Evolutionary conservation across 2,329 filamentous ascomycete species (phyloP).

Genomic region (Plectosphaerella plurivora): DNA sequence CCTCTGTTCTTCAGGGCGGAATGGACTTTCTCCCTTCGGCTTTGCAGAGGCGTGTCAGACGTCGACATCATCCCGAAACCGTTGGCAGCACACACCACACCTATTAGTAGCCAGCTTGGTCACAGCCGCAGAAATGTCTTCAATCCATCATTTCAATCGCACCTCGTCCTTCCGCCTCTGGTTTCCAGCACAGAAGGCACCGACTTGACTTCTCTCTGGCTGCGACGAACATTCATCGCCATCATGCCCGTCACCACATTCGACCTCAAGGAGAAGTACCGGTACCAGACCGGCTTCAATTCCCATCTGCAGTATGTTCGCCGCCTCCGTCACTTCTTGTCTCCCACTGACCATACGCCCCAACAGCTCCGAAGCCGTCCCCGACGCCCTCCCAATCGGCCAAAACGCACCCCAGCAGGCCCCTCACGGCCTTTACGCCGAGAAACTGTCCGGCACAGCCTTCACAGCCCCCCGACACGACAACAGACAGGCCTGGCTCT

Average conservation of each 20-base stretch:
- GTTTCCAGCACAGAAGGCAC: background rate
- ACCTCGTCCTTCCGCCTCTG: background rate
- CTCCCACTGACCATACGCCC: background rate
- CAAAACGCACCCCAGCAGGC: constrained; percentile 81
- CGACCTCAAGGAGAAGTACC: constrained; percentile 54
- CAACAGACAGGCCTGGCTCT: constrained; percentile 70
- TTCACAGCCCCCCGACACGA: constrained; percentile 67
- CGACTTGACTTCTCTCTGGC: background rate
- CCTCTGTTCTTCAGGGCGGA: background rate
- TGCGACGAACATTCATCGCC: background rate
- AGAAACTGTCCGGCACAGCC: constrained; percentile 70
- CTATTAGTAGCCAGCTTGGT: background rate
- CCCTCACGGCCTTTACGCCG: constrained; percentile 73
- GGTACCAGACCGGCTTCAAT: constrained; percentile 75
- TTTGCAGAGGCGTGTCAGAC: background rate
- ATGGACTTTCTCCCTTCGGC: background rate
- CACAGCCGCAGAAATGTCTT: background rate
- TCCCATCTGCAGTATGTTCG: constrained; percentile 68
- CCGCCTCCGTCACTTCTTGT: background rate
- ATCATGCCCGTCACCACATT: constrained; percentile 49
- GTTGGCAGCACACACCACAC: background rate
- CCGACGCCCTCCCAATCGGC: constrained; percentile 68
- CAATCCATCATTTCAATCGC: background rate
- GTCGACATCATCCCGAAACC: background rate
- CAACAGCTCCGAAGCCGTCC: constrained; percentile 67